Evolutionary conservation across 2,329 filamentous ascomycete genomes (phyloP).

Genomic region (Fusarium devonianum): DNA sequence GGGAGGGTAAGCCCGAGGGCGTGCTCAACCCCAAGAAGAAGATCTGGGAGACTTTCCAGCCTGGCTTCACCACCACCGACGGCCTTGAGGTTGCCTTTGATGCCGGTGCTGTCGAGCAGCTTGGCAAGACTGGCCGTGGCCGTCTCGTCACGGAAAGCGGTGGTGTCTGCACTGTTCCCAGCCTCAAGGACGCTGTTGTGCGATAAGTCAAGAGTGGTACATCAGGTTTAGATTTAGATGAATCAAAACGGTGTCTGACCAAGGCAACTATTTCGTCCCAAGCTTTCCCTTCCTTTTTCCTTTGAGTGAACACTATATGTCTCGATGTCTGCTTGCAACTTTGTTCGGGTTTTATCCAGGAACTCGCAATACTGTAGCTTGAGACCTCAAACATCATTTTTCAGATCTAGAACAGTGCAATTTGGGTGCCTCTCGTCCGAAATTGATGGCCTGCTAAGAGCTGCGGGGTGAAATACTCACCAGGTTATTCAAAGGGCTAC

Average conservation of each 20-base stretch:
- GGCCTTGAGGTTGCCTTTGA: slow-evolving; percentile 86
- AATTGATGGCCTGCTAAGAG: too few relatives aligned
- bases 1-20: slow-evolving; percentile 90
- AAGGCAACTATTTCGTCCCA: background rate
- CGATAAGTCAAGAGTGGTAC: slow-evolving; percentile 63
- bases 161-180: slow-evolving; percentile 83
- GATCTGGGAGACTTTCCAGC: slow-evolving; percentile 96
- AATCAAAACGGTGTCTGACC: slow-evolving; percentile 13
- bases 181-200: slow-evolving; percentile 80
- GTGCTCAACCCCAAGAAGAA: slow-evolving; percentile 99
- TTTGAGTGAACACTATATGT: too few relatives aligned
- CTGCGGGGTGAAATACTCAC: too few relatives aligned
- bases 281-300: too few relatives aligned
- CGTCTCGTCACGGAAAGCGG: slow-evolving; percentile 79
- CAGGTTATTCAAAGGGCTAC: too few relatives aligned
- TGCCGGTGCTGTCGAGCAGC: slow-evolving; percentile 75
- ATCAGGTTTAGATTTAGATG: slow-evolving; percentile 11
- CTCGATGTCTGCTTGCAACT: too few relatives aligned
- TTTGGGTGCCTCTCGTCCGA: too few relatives aligned
- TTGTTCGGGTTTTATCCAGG: too few relatives aligned
- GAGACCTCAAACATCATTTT: too few relatives aligned
- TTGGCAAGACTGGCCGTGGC: slow-evolving; percentile 72
- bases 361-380: too few relatives aligned
- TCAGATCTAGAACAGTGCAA: too few relatives aligned
- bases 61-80: slow-evolving; percentile 91